A percentile compares a stretch with the other conserved stretches of the same genome.
These are phyloP conservation scores for Coniochaeta sp. DNA, from an alignment of 2,329 filamentous ascomycete species.

Conservation along the genomic window DNA sequence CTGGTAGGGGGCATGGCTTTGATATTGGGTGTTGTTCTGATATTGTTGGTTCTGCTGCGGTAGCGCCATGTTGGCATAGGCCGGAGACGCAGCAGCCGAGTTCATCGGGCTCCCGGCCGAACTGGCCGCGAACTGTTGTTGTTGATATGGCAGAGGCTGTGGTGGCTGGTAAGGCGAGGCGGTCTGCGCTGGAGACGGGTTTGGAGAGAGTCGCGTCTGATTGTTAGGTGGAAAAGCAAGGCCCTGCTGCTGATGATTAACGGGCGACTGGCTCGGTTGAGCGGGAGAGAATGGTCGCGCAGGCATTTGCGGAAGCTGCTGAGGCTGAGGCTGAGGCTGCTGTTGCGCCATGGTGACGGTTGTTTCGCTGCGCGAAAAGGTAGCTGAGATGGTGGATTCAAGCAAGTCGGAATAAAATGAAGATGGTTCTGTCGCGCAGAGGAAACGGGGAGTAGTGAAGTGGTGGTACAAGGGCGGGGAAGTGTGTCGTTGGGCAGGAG, in stretches of 20 bases:
- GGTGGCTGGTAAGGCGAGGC: not conserved
- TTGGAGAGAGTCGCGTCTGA: not conserved
- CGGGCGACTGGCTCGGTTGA: not conserved
- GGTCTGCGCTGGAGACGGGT: not conserved
- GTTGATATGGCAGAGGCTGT: not conserved
- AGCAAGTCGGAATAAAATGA: not conserved
- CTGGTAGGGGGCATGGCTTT: not conserved
- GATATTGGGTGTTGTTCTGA: not conserved
- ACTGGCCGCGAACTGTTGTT: not conserved
- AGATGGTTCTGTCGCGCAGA: not conserved
- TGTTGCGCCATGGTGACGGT: conserved; percentile 50
- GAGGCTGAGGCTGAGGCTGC: conserved; percentile 46
- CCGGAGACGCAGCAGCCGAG: not conserved
- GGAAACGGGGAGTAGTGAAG: not conserved
- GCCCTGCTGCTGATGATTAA: conserved; percentile 8
- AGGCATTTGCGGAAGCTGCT: conserved; percentile 25
- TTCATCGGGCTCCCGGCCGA: not conserved
- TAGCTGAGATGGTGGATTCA: too few relatives aligned
- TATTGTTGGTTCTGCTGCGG: not conserved
- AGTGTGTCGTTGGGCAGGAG: not conserved
- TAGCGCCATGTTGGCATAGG: not conserved
- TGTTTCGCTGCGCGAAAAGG: too few relatives aligned
- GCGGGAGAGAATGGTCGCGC: not conserved
- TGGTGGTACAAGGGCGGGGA: not conserved
- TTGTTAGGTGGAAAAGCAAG: not conserved